phyloP scores from a whole-genome alignment of 306 rosid species.

The Sicyos edulis region DNA sequence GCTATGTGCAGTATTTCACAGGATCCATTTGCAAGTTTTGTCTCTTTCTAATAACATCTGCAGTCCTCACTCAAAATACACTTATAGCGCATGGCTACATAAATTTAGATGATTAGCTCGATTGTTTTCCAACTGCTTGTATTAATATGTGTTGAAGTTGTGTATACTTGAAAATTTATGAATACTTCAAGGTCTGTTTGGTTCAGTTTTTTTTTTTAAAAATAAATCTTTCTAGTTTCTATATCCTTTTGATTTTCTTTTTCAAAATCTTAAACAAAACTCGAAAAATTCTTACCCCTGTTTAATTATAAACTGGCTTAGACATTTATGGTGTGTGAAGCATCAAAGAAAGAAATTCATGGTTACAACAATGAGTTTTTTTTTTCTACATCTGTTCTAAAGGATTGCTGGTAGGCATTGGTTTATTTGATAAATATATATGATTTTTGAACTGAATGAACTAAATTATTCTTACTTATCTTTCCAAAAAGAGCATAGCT shows the following conservation, averaged over 20 bases:
- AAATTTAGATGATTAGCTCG: not conserved
- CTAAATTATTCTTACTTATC: not conserved
- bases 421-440: not conserved
- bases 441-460: not conserved
- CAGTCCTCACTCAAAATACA: not conserved
- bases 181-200: too few relatives aligned
- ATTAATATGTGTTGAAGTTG: too few relatives aligned
- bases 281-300: too few relatives aligned
- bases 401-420: slow-evolving; percentile 2
- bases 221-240: too few relatives aligned
- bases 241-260: too few relatives aligned
- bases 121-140: not conserved
- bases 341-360: not conserved
- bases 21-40: not conserved
- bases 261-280: too few relatives aligned
- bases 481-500: too few relatives aligned
- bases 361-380: not conserved
- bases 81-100: not conserved
- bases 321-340: not conserved
- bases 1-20: not conserved
- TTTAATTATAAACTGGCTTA: not conserved
- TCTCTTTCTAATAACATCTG: not conserved
- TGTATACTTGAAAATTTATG: too few relatives aligned
- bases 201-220: too few relatives aligned
- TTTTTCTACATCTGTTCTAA: not conserved